phyloP scores from a whole-genome alignment of 345 rosid species.

The Brassica juncea region DNA sequence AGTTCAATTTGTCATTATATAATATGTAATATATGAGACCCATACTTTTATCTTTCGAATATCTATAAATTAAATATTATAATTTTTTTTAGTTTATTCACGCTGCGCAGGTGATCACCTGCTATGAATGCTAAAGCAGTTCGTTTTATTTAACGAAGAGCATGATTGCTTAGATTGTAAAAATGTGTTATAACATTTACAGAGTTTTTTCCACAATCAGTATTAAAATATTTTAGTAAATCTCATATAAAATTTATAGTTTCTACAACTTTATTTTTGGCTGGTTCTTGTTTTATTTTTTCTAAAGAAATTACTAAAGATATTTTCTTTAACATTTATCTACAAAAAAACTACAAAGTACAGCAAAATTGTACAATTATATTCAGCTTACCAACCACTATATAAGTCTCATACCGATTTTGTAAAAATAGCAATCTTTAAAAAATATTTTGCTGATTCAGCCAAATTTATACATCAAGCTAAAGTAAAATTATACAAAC shows the following conservation, averaged over 20 bases:
- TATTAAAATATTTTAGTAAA: too few relatives aligned
- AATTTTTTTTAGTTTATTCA: too few relatives aligned
- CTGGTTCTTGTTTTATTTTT: background rate
- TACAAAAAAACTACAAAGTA: background rate
- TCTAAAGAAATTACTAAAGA: background rate
- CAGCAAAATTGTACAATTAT: too few relatives aligned
- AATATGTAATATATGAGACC: too few relatives aligned
- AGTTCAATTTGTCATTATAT: too few relatives aligned
- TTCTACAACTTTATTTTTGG: background rate
- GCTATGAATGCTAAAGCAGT: background rate
- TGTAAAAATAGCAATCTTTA: background rate
- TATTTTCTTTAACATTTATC: too few relatives aligned
- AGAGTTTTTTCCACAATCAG: too few relatives aligned
- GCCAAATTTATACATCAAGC: background rate
- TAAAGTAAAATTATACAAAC: background rate
- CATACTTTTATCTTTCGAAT: too few relatives aligned
- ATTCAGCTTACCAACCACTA: background rate
- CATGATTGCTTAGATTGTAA: background rate
- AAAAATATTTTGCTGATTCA: background rate
- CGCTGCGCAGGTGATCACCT: too few relatives aligned
- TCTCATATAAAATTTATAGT: background rate
- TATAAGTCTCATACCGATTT: background rate
- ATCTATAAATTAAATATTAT: too few relatives aligned
- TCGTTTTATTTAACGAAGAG: background rate
- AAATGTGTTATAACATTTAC: background rate